Evolutionary conservation across 2,329 filamentous ascomycete species (phyloP).

Genomic region (Xylariaceae sp.): DNA sequence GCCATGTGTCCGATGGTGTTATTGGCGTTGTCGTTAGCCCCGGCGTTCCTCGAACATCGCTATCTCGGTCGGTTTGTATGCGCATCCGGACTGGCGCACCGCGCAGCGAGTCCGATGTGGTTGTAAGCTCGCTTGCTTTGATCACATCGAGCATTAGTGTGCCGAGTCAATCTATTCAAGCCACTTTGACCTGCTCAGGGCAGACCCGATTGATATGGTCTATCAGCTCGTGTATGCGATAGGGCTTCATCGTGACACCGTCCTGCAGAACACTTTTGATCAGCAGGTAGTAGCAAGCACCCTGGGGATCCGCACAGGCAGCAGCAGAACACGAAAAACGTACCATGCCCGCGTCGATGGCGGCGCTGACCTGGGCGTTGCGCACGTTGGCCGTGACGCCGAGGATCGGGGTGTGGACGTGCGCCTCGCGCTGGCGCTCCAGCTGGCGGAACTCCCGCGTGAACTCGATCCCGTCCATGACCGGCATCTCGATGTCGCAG

Average conservation of each 20-base stretch:
- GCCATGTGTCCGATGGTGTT: no score
- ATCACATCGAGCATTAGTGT: no score
- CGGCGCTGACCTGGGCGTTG: slow-evolving; percentile 17
- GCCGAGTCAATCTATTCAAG: no score
- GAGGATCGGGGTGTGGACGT: slow-evolving; percentile 17
- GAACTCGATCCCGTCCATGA: slow-evolving; percentile 21
- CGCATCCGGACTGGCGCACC: no score
- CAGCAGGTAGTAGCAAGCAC: no score
- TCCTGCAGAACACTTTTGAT: no score
- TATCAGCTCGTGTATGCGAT: slow-evolving; percentile 19
- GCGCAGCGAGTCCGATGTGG: no score
- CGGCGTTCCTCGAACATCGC: no score
- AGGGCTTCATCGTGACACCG: slow-evolving; percentile 22
- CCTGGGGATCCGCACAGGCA: slow-evolving; percentile 4
- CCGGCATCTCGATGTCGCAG: slow-evolving; percentile 23
- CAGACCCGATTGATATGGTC: slow-evolving; percentile 17
- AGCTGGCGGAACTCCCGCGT: slow-evolving; percentile 14
- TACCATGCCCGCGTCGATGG: slow-evolving; percentile 21
- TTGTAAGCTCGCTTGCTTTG: no score
- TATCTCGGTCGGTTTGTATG: no score
- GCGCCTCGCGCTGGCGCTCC: slow-evolving; percentile 10
- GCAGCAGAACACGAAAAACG: background rate
- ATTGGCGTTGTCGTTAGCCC: no score
- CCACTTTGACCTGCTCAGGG: no score
- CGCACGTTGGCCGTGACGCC: slow-evolving; percentile 22